These are phyloP conservation scores for Cryptosporidium ubiquitum DNA, from an alignment of 169 alveolate species.

Conservation along the genomic window DNA sequence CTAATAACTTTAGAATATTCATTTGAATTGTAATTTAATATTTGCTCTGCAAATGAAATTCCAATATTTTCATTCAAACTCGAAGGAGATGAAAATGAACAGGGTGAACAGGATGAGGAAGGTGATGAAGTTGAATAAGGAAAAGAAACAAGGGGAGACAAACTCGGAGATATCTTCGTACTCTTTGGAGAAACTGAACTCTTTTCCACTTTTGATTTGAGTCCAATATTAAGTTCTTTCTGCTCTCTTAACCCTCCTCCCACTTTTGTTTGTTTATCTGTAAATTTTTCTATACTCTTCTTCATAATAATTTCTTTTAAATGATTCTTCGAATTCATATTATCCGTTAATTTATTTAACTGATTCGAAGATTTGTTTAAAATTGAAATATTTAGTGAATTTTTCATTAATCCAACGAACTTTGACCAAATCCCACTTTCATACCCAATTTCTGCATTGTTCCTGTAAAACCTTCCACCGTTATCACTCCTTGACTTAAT, in stretches of 20 bases:
- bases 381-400: conserved; percentile 31
- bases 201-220: background rate
- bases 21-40: conserved; percentile 31
- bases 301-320: conserved; percentile 36
- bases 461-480: background rate
- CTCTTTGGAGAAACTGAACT: conserved; percentile 11
- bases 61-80: conserved; percentile 25
- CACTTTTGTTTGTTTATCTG: background rate
- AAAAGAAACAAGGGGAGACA: conserved; percentile 1
- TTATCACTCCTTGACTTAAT: conserved; percentile 21
- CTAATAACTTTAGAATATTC: conserved; percentile 16
- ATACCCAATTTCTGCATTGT: conserved; percentile 11
- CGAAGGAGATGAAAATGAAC: background rate
- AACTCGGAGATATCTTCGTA: background rate
- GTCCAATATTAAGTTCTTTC: background rate
- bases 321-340: conserved; percentile 1
- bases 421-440: conserved; percentile 66
- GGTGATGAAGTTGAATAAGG: background rate
- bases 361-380: conserved; percentile 9
- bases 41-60: conserved; percentile 73
- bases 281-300: background rate
- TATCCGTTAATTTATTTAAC: background rate
- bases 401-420: conserved; percentile 56
- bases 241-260: background rate
- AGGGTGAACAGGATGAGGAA: background rate